Base-by-base conservation (phyloP, 2,329 filamentous ascomycete genomes). In the Thermochaetoides dissita region DNA sequence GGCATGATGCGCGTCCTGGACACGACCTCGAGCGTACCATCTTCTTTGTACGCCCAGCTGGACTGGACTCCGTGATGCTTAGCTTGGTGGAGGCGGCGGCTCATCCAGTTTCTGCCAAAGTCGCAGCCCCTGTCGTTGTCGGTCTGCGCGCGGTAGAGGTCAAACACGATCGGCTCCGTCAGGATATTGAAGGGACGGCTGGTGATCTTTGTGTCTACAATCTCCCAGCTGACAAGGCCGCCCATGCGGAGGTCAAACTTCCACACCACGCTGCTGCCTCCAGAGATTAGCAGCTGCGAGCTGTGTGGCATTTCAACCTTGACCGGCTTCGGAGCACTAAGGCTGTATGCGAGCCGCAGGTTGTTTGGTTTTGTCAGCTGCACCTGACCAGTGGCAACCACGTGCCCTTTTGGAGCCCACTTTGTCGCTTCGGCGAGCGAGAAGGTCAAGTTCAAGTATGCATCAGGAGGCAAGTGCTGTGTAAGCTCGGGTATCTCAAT, bases 131-230 rank as follows among this genome's bases (percentile, higher is more conserved):
- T 63, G 53, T 83, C 79, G 53, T 82, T 82, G 59, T 82, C 76
- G 0, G 78, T 82, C 33, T 71, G 65, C 0, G 79, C 72, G 34
- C 79, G 76, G 63, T 78, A 81, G 55, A 83, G 72, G 47, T 68
- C 66, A 34, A 79, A 62, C 2, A 58, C 49, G 2, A 68, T 51
- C 1, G 68, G 66, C 30, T 63, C 54, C 4, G 63, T 64, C 38
- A 74, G 60, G 29, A 71, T 52, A 48, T 68, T 67, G 2, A 10
- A 3, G 2, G 55, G 49, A 9, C 65, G 59, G 17, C 17, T 24
- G 17, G 17, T 5, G 17, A 3, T 24, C 17, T 5, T 24, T 24
- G 17, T 24, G 17, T 24, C 17, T 24, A 24, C 17, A 24, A 24
- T 24, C 9, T 55, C 59, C 59, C 70, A 66, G 40, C 60, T 67